These are phyloP conservation scores for Aspergillus kassunensis DNA, from an alignment of 495 filamentous ascomycete genomes.

Conservation along the genomic window DNA sequence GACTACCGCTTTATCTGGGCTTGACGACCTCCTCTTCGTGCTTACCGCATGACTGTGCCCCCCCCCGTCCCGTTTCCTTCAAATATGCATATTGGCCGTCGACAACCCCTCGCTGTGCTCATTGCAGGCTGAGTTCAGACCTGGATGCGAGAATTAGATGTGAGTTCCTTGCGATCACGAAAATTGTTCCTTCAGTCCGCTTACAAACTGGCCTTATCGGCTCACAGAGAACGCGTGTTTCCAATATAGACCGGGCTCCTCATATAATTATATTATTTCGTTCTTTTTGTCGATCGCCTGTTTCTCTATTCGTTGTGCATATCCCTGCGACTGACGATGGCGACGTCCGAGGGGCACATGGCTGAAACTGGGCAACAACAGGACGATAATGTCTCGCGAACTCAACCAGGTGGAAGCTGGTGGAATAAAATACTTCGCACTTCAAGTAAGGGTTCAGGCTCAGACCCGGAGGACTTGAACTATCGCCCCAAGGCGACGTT, in stretches of 20 bases:
- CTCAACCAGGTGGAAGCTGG: not conserved
- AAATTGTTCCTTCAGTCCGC: not conserved
- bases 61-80: not conserved
- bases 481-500: constrained; percentile 64
- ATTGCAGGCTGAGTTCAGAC: constrained; percentile 1
- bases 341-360: not conserved
- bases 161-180: not conserved
- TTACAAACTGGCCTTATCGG: not conserved
- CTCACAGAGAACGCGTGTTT: constrained; percentile 1
- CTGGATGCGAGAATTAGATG: not conserved
- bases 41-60: constrained; percentile 1
- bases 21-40: not conserved
- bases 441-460: not conserved
- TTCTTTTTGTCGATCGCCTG: not conserved
- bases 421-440: constrained; percentile 4
- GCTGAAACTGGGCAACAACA: not conserved
- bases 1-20: not conserved
- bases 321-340: not conserved
- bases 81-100: constrained; percentile 6
- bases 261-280: not conserved
- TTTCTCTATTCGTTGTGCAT: not conserved
- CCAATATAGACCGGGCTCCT: not conserved
- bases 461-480: constrained; percentile 5
- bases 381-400: not conserved
- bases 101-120: not conserved